A percentile compares a stretch with the other conserved stretches of the same genome.
Evolutionary conservation across 1,284 basidiomycete genomes (phyloP).

Genomic region (Rhodotorula sp.): DNA sequence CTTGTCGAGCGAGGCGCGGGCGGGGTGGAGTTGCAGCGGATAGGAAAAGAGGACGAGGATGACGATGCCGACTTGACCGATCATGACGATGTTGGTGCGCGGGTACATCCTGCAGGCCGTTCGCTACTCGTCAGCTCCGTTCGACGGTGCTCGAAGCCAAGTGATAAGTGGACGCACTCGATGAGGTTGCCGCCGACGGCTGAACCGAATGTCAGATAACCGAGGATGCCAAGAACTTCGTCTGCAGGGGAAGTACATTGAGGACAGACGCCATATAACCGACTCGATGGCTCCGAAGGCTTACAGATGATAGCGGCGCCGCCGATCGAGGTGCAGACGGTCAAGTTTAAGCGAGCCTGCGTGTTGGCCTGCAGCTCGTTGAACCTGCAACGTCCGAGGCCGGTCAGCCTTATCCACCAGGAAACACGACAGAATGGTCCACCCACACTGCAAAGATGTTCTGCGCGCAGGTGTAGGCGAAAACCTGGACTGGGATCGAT

Average conservation of each 20-base stretch:
- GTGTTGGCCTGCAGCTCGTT: slow-evolving; percentile 81
- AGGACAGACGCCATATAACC: slow-evolving; percentile 32
- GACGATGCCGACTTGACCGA: slow-evolving; percentile 91
- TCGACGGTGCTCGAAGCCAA: neutral
- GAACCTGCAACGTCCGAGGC: slow-evolving; percentile 62
- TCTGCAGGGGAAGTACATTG: slow-evolving; percentile 61
- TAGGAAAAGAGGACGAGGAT: slow-evolving; percentile 79
- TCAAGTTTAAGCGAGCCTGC: slow-evolving; percentile 78
- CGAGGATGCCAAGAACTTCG: slow-evolving; percentile 77
- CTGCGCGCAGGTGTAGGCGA: slow-evolving; percentile 51
- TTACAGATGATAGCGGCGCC: slow-evolving; percentile 48
- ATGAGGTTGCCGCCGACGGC: slow-evolving; percentile 88
- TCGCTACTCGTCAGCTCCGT: neutral
- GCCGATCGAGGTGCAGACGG: slow-evolving; percentile 82
- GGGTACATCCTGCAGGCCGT: slow-evolving; percentile 60
- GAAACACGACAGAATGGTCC: too few species aligned
- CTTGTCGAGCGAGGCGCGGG: slow-evolving; percentile 88
- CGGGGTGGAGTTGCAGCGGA: slow-evolving; percentile 89
- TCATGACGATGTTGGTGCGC: slow-evolving; percentile 84
- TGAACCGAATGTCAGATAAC: slow-evolving; percentile 93
- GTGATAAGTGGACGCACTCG: slow-evolving; percentile 50
- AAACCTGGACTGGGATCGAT: slow-evolving; percentile 87
- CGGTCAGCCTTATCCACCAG: too few species aligned
- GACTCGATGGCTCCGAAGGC: neutral
- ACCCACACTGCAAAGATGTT: slow-evolving; percentile 43